Conservation (phyloP, 169 alveolate species). For the Perkinsus olseni region DNA sequence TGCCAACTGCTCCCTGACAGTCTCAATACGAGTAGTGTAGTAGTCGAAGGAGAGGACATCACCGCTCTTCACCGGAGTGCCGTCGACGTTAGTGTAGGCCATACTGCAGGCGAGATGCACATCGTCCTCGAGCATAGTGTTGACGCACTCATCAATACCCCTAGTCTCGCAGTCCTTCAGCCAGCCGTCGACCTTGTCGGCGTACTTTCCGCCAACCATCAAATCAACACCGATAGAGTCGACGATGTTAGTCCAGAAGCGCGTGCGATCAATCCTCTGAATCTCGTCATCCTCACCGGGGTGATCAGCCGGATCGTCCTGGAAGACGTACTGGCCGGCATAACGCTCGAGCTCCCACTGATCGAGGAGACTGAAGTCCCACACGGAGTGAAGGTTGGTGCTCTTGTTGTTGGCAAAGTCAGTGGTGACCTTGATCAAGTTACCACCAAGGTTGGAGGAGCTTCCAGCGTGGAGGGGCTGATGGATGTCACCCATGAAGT, state of each 20-base stretch:
- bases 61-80: background rate
- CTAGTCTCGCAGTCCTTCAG: background rate
- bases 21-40: background rate
- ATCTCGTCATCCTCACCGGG: background rate
- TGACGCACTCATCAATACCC: background rate
- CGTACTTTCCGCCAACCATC: background rate
- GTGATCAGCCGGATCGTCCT: conserved; percentile 3
- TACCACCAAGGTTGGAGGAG: background rate
- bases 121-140: background rate
- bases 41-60: background rate
- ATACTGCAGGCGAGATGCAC: background rate
- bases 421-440: background rate
- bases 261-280: background rate
- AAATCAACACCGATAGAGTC: background rate
- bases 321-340: background rate
- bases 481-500: background rate
- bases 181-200: background rate
- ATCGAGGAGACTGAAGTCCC: background rate
- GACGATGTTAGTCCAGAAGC: background rate
- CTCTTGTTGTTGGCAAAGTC: background rate
- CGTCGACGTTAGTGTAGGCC: background rate
- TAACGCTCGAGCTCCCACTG: background rate
- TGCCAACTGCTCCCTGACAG: background rate
- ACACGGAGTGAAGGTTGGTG: background rate
- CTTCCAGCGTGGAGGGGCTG: background rate